Evolutionary conservation across 768 basidiomycete genomes (phyloP), one percentile per base, ranked within the genome.

Genomic region (Agrocybe pediades): DNA sequence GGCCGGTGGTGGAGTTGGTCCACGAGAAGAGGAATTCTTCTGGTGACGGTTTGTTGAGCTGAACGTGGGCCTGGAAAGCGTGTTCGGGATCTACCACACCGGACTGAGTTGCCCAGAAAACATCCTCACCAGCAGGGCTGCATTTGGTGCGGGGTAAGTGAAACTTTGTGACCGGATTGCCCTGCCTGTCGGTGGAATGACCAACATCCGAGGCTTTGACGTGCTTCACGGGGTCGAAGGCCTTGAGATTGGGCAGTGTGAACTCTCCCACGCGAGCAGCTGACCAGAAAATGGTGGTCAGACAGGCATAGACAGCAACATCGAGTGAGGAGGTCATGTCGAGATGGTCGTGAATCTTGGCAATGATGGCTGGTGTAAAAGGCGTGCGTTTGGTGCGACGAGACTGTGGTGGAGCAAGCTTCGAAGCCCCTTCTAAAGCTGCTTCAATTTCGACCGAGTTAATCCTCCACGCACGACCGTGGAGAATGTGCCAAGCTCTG

Each of bases 401-500:
- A 0, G 73, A 69, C 0, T 65, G 30, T 0, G 59, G 25, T 0
- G 75, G 77, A 0, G 73, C 56, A 0, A 71, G 46, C 5, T 50
- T 50, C 0, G 62, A 59, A 2, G 72, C 72, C 0, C 61, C 74
- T 19, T 57, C 59, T 0, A 80, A 53, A 0, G 74, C 19, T 0
- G 65, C 52, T 0, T 73, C 62, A 13, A 74, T 25, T 29, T 72
- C 61, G 0, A 39, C 36, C 1, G 64, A 23, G 17, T 51, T 26
- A 7, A 25, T 29, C 15, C 29, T 17, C 56, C 58, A 54, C 5
- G n/a, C n/a, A 15, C 53, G 27, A 15, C 55, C 54, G 51, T 77
- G 75, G 0, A 76, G 36, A 21, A 68, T 60, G 59, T 78, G 73
- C 74, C 76, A 78, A 0, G 73, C 71, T 1, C 65, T 56, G 2